Base-by-base conservation (phyloP, 768 basidiomycete species). In the Leucocoprinus birnbaumii region DNA sequence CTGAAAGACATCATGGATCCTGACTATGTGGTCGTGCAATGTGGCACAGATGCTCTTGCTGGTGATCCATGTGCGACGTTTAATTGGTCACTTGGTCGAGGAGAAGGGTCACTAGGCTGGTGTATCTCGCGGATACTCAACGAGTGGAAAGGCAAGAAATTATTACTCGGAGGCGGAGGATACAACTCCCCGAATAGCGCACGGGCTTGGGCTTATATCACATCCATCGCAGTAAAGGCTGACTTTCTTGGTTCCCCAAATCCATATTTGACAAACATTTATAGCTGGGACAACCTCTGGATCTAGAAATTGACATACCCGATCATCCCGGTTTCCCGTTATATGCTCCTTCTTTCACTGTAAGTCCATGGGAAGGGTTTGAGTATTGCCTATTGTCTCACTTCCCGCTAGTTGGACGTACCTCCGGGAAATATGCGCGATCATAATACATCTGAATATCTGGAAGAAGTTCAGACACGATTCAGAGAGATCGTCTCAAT, bases 101-200 rank as follows among this genome's bases (percentile, higher is more conserved):
- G 71, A 0, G 75, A 77, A 40, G 87, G 91, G 0, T 85, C 83
- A 0, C 67, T 94, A 52, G 83, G 86, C 3, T 89, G 88, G 90
- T 86, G 77, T 60, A 60, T 90, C 1, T 66, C 74, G 3, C 72
- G 71, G 13, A 71, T 85, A 10, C 65, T 83, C 14, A 71, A 78
- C 2, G 60, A 68, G 13, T 89, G 89, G 87, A 62, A 68, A 0
- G 80, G 81, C 25, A 84, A 79, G 63, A 84, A 83, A 51, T 62
- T 91, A 41, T 66, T 92, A n/a, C 77, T 94, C 2, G 89, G 91
- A 7, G 91, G 91, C 53, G 91, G 89, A 16, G 95, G 95, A 0
- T 97, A 98, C 65, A 76, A 89, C 61, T 81, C 83, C 3, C 73
- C 90, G 1, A 95, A 95, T 61, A 85, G 85, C 1, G 94, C 94